These are phyloP conservation scores for Sclerotinia subarctica DNA, from an alignment of 2,329 filamentous ascomycete species.

Conservation along the genomic window DNA sequence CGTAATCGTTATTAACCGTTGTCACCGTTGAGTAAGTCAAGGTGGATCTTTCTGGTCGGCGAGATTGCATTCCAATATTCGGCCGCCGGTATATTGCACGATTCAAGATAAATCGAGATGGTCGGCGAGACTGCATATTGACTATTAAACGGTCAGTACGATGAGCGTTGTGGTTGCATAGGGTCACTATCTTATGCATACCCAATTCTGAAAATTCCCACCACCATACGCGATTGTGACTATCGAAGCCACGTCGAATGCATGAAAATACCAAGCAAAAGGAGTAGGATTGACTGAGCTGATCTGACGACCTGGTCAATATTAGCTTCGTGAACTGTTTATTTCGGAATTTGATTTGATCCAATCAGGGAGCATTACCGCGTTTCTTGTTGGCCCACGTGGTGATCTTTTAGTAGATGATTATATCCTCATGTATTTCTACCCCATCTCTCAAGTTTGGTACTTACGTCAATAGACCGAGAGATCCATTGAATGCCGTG, in stretches of 20 bases:
- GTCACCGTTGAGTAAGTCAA: background rate
- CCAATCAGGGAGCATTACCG: background rate
- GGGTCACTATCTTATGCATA: background rate
- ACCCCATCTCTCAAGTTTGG: background rate
- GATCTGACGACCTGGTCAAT: background rate
- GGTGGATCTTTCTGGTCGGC: background rate
- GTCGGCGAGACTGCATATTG: background rate
- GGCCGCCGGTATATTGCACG: background rate
- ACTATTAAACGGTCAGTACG: background rate
- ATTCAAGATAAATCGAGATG: background rate
- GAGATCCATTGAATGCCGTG: background rate
- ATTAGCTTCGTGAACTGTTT: background rate
- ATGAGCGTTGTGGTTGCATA: conserved; percentile 5
- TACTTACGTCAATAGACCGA: background rate
- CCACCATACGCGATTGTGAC: background rate
- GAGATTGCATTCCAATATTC: background rate
- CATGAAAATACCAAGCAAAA: background rate
- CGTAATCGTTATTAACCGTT: background rate
- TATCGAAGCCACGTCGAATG: background rate
- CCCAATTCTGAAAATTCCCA: no score
- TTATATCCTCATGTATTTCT: background rate
- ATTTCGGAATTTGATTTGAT: background rate
- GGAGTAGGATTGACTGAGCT: background rate
- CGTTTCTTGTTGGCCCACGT: background rate
- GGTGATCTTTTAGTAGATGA: background rate